Base-by-base conservation (phyloP, 2,329 filamentous ascomycete genomes). In the Claviceps cyperi region DNA sequence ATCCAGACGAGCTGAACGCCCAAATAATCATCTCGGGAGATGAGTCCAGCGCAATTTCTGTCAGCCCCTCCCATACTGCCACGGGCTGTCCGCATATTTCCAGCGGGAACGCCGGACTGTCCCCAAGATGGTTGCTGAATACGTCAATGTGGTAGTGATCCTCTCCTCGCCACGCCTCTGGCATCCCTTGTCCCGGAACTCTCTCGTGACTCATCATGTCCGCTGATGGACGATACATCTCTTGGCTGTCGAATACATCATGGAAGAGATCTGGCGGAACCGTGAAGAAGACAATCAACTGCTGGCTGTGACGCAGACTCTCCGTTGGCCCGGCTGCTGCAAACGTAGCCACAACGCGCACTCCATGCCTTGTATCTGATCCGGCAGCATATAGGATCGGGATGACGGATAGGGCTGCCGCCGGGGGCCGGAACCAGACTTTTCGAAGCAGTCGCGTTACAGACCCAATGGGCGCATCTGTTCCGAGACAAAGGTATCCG, bases 261-360 rank as follows among this genome's bases (percentile, higher is more conserved):
- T 68, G 65, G 53, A 79, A 75, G 2, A 75, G 61, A 59, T 83
- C 79, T 0, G 71, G 62, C 0, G 81, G 80, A 1, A 85, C 66
- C 0, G 72, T 80, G 60, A 81, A 85, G 2, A 84, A 65, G 48
- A 80, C 71, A 24, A 85, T 55, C 40, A 66, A 59, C 54, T 72
- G 69, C 44, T 32, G 62, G 50, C 57, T 53, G 0, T 11, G 11
- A 9, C 44, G 37, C 5, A 21, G 9, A 39, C 32, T 28, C 2
- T 46, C 43, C 6, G 47, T 32, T 47, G 53, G 32, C 15, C 40
- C 46, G 24, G 24, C 58, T 37, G 71, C 67, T 17, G 67, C 68
- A 60, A 78, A 84, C 3, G 69, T 75, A 24, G 74, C 80, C 6
- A 76, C 74, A 17, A 84, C 64, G 15, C 78, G 69, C 4, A 80